Conservation (phyloP, 306 rosid species). For the Abrus pulchellus region DNA sequence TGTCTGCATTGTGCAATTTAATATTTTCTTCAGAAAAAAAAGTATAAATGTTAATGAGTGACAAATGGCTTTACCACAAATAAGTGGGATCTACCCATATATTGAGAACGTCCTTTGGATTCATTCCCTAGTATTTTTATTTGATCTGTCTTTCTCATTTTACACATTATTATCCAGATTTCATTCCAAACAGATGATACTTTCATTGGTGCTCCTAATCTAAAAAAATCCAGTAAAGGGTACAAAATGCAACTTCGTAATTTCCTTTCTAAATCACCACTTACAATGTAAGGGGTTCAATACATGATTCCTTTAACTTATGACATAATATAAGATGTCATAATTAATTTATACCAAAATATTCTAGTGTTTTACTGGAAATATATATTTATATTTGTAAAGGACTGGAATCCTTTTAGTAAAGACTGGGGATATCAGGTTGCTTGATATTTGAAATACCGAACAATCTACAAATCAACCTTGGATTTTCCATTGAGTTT, state of each 20-base stretch:
- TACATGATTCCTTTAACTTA: constrained; percentile 23
- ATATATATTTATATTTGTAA: constrained; percentile 5
- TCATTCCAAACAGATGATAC: neutral
- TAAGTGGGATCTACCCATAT: constrained; percentile 27
- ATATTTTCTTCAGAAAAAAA: constrained; percentile 28
- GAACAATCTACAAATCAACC: constrained; percentile 14
- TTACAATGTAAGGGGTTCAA: constrained; percentile 4
- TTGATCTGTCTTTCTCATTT: constrained; percentile 28
- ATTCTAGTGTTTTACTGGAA: neutral
- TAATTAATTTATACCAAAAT: constrained; percentile 1
- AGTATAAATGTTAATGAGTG: constrained; percentile 28
- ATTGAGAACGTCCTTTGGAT: constrained; percentile 13
- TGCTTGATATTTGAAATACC: constrained; percentile 15
- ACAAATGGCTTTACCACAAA: constrained; percentile 17
- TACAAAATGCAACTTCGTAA: constrained; percentile 22
- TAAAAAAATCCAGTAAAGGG: constrained; percentile 1
- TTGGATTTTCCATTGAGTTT: neutral
- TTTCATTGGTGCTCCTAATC: constrained; percentile 30
- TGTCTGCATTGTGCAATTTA: constrained; percentile 10
- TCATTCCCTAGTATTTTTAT: constrained; percentile 19
- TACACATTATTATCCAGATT: constrained; percentile 15
- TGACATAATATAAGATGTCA: constrained; percentile 10
- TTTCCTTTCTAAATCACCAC: constrained; percentile 14
- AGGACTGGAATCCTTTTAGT: neutral
- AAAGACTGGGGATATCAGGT: neutral